A percentile compares a stretch with the other conserved stretches of the same genome.
Conservation (phyloP, 2,329 filamentous ascomycete genomes). For the Neonectria punicea region DNA sequence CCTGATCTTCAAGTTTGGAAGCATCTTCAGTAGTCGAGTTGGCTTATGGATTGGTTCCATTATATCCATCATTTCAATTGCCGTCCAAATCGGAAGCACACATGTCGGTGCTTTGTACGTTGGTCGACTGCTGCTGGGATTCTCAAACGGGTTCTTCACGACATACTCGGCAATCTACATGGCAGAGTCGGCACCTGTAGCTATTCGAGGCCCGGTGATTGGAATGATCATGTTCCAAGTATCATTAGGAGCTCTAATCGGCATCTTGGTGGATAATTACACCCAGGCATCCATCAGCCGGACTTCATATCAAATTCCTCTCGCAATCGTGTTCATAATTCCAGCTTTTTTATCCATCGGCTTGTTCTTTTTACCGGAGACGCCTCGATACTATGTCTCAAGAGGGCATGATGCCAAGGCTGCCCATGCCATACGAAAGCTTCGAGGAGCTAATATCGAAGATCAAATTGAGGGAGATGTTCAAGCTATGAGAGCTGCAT, state of each 20-base stretch:
- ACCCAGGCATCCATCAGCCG: neutral
- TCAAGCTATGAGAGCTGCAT: neutral
- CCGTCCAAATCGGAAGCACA: neutral
- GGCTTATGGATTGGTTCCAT: neutral
- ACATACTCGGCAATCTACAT: conserved; percentile 2
- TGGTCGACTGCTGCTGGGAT: neutral
- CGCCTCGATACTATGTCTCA: conserved; percentile 1
- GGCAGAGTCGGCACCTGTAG: neutral
- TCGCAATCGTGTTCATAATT: neutral
- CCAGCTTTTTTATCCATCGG: neutral
- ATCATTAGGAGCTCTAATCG: neutral
- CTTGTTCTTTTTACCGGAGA: neutral
- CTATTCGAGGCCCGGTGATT: neutral
- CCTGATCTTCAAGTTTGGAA: neutral
- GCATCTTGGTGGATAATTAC: neutral
- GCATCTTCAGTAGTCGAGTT: neutral
- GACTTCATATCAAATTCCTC: neutral
- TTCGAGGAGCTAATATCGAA: neutral
- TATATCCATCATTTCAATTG: neutral
- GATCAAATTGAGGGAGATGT: neutral
- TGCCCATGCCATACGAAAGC: neutral
- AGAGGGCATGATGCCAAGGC: neutral
- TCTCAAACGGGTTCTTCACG: conserved; percentile 1
- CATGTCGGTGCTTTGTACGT: neutral
- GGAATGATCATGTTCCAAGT: conserved; percentile 1